Percentiles rank a stretch among this genome's conserved stretches.
phyloP scores from a whole-genome alignment of 176 grass and related monocot genomes.

The Rhynchospora breviuscula region DNA sequence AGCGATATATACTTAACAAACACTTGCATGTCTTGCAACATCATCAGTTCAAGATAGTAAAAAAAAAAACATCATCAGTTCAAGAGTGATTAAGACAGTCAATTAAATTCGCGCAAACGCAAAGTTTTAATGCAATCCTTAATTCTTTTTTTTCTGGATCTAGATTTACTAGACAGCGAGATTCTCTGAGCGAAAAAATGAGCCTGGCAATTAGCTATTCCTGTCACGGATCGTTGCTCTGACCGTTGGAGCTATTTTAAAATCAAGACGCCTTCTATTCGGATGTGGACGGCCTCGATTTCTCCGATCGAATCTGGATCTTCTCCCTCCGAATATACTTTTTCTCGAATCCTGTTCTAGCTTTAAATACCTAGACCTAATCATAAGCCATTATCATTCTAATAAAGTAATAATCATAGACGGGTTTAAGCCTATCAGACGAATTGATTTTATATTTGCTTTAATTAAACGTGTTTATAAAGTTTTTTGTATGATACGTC shows the following conservation, averaged over 20 bases:
- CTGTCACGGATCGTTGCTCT: neutral
- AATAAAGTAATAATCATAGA: too few species aligned
- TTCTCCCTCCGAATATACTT: constrained; percentile 28
- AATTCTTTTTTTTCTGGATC: neutral
- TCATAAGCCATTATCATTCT: too few species aligned
- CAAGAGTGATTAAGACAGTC: neutral
- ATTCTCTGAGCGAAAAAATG: neutral
- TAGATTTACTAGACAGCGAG: neutral
- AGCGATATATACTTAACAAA: neutral
- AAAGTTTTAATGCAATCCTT: neutral
- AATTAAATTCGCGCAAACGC: neutral
- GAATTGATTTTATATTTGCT: too few species aligned
- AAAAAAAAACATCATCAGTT: neutral
- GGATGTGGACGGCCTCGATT: constrained; percentile 28
- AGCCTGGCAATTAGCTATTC: constrained; percentile 15
- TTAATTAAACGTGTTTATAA: too few species aligned
- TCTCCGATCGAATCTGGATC: constrained; percentile 54
- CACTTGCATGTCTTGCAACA: neutral
- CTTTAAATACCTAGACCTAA: constrained; percentile 3
- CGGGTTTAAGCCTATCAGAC: too few species aligned
- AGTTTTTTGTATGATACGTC: too few species aligned
- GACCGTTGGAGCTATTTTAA: constrained; percentile 11
- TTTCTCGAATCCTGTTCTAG: neutral
- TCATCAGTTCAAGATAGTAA: neutral
- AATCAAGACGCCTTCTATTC: neutral